These are phyloP conservation scores for Saccharomycopsis guyanensis DNA, from an alignment of 805 yeast species.

Conservation along the genomic window DNA sequence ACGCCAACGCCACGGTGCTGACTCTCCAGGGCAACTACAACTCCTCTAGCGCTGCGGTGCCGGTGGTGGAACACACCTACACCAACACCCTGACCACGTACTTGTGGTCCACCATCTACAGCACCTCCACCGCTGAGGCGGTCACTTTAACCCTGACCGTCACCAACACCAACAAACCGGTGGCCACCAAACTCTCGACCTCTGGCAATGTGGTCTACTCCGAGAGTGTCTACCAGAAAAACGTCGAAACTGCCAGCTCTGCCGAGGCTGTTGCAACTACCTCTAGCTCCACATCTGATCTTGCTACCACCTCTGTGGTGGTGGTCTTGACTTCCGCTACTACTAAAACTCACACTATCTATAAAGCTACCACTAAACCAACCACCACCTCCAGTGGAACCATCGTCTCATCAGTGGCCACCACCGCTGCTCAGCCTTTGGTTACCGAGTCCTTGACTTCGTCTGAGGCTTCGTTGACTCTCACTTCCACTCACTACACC, in stretches of 20 bases:
- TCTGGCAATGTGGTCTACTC: conserved; percentile 15
- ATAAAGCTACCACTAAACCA: conserved; percentile 9
- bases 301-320: conserved; percentile 7
- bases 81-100: neutral
- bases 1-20: neutral
- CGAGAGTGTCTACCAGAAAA: neutral
- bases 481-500: conserved; percentile 9
- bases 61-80: neutral
- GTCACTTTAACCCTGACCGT: neutral
- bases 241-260: neutral
- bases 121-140: conserved; percentile 5
- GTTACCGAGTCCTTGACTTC: conserved; percentile 2
- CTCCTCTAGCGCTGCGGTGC: neutral
- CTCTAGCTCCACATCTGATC: neutral
- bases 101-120: conserved; percentile 1
- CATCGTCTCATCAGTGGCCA: conserved; percentile 2
- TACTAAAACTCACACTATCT: conserved; percentile 15
- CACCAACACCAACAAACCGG: conserved; percentile 1
- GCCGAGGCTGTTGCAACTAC: neutral
- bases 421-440: conserved; percentile 10
- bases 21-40: neutral
- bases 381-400: conserved; percentile 8
- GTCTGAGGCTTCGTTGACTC: neutral
- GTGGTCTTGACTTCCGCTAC: conserved; percentile 1
- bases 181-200: conserved; percentile 1